phyloP scores from a whole-genome alignment of 345 rosid genomes.

The Excoecaria cochinchinensis region DNA sequence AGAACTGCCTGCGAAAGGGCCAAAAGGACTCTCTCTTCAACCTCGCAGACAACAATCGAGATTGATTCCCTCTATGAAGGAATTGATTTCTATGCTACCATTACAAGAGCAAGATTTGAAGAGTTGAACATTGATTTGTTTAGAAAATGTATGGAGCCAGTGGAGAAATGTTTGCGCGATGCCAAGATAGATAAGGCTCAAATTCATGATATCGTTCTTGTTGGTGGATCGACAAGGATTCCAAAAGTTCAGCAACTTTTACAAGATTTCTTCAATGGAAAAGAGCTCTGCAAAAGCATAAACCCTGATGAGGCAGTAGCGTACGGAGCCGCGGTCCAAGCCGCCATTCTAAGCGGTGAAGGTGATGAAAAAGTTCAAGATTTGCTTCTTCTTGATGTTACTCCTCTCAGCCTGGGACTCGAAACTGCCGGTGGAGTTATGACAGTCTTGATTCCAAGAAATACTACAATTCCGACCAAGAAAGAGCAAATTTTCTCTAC shows the following conservation, averaged over 20 bases:
- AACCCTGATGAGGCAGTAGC: slow-evolving; percentile 18
- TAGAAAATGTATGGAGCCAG: slow-evolving; percentile 13
- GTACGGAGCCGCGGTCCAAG: slow-evolving; percentile 15
- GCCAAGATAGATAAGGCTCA: slow-evolving; percentile 17
- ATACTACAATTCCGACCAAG: slow-evolving; percentile 7
- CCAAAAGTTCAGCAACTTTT: slow-evolving; percentile 18
- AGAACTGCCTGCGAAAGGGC: slow-evolving; percentile 16
- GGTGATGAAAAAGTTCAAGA: slow-evolving; percentile 12
- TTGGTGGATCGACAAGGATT: slow-evolving; percentile 18
- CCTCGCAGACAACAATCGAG: slow-evolving; percentile 10
- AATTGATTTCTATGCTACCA: slow-evolving; percentile 14
- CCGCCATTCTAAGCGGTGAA: slow-evolving; percentile 1
- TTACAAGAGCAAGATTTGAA: slow-evolving; percentile 14
- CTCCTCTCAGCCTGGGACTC: slow-evolving; percentile 16
- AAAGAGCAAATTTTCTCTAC: slow-evolving; percentile 15
- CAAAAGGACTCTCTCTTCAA: slow-evolving; percentile 17
- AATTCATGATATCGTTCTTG: slow-evolving; percentile 16
- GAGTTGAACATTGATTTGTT: slow-evolving; percentile 15
- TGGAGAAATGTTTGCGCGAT: slow-evolving; percentile 12
- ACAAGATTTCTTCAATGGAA: slow-evolving; percentile 15
- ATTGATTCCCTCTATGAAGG: slow-evolving; percentile 10
- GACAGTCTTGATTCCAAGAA: slow-evolving; percentile 13
- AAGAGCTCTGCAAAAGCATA: slow-evolving; percentile 17
- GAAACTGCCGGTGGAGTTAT: slow-evolving; percentile 15
- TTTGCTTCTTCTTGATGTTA: slow-evolving; percentile 17